phyloP scores from a whole-genome alignment of 2,329 filamentous ascomycete species.

The Ceratocystis cacaofunesta region DNA sequence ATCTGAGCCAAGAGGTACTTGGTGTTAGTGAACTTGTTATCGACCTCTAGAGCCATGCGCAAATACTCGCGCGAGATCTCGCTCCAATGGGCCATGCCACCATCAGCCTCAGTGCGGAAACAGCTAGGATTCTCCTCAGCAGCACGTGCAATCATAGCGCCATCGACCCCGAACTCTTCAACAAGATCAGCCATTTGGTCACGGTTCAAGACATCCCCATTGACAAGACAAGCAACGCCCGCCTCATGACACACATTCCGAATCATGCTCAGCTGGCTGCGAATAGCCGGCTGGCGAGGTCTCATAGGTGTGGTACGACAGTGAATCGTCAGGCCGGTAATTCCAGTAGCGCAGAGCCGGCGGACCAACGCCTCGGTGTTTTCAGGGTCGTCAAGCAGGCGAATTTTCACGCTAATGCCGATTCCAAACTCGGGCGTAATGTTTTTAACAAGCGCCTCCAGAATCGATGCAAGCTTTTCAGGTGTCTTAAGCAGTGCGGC shows the following conservation, averaged over 20 bases:
- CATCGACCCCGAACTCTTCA: conserved; percentile 69
- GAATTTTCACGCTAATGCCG: conserved; percentile 93
- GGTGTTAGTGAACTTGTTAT: conserved; percentile 83
- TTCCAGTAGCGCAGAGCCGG: conserved; percentile 69
- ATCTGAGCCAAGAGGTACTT: conserved; percentile 81
- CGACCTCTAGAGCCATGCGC: conserved; percentile 53
- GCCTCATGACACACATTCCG: conserved; percentile 63
- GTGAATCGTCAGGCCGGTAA: conserved; percentile 83
- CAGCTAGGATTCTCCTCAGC: conserved; percentile 85
- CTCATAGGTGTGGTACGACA: conserved; percentile 95
- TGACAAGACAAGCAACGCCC: conserved; percentile 88
- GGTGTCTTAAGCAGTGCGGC: conserved; percentile 77
- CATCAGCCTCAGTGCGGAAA: conserved; percentile 56
- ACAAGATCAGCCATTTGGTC: conserved; percentile 60
- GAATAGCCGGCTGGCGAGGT: conserved; percentile 72
- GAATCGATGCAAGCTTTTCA: conserved; percentile 67
- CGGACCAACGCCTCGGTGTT: conserved; percentile 65
- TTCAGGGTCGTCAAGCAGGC: conserved; percentile 62
- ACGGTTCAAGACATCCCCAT: conserved; percentile 71
- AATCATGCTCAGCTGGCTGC: conserved; percentile 75
- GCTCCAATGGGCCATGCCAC: conserved; percentile 58
- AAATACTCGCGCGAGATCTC: conserved; percentile 68
- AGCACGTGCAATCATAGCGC: conserved; percentile 90
- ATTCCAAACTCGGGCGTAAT: conserved; percentile 68
- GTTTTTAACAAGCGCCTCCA: conserved; percentile 65